phyloP scores from a whole-genome alignment of 768 basidiomycete species.

The Albatrellus ellisii region DNA sequence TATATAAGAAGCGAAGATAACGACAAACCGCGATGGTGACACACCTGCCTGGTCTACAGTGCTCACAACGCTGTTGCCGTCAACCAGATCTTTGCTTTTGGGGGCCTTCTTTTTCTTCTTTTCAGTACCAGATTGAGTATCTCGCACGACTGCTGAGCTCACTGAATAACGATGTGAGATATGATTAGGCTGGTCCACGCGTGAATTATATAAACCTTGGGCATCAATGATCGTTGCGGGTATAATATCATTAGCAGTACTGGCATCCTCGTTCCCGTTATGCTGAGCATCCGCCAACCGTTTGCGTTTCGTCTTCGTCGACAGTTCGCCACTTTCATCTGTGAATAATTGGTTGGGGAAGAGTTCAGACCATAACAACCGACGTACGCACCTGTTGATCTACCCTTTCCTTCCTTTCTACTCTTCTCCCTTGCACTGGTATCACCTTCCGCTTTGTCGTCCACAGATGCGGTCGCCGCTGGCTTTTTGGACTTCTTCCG shows the following conservation, averaged over 20 bases:
- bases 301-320: constrained; percentile 1
- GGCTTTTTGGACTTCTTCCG: constrained; percentile 1
- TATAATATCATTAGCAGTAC: background rate
- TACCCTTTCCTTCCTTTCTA: background rate
- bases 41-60: constrained; percentile 3
- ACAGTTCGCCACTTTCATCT: background rate
- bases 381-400: no score
- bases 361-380: no score
- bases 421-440: background rate
- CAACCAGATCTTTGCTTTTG: constrained; percentile 6
- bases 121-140: background rate
- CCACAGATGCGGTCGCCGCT: background rate
- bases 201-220: background rate
- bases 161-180: background rate
- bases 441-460: background rate
- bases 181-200: background rate
- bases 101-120: constrained; percentile 19
- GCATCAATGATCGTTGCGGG: background rate
- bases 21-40: background rate
- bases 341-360: no score
- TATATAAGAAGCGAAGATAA: background rate
- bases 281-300: constrained; percentile 3
- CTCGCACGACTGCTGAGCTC: background rate
- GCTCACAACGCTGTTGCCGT: background rate
- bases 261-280: constrained; percentile 1